These are phyloP conservation scores for Aureobasidium lini DNA, from an alignment of 2,329 filamentous ascomycete species.

Conservation along the genomic window DNA sequence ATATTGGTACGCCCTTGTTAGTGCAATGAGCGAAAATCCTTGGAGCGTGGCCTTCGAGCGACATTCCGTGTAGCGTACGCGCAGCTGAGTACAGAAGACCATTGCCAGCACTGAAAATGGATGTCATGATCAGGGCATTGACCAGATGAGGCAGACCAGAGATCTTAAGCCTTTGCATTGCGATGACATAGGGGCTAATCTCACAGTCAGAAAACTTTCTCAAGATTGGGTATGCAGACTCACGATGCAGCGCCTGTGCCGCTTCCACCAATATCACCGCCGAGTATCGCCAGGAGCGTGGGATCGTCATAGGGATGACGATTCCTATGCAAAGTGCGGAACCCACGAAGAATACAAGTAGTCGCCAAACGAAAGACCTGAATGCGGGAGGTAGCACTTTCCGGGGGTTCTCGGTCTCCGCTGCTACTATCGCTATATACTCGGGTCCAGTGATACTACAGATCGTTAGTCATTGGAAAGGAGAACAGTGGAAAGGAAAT, in stretches of 20 bases:
- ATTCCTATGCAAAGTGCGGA: constrained; percentile 40
- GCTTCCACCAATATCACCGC: constrained; percentile 16
- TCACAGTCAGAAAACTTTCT: not conserved
- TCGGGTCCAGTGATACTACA: constrained; percentile 27
- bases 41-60: constrained; percentile 47
- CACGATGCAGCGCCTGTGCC: constrained; percentile 28
- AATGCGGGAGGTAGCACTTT: constrained; percentile 40
- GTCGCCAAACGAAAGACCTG: constrained; percentile 41
- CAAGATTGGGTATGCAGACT: not conserved
- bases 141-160: constrained; percentile 35
- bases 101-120: constrained; percentile 50
- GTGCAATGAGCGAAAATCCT: constrained; percentile 52
- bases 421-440: constrained; percentile 42
- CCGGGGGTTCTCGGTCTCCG: constrained; percentile 40
- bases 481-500: constrained; percentile 13
- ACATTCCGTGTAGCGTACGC: constrained; percentile 46
- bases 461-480: constrained; percentile 15
- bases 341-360: constrained; percentile 41
- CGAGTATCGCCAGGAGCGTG: constrained; percentile 21
- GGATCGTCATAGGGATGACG: constrained; percentile 28
- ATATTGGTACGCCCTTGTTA: constrained; percentile 54
- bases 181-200: constrained; percentile 25
- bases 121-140: constrained; percentile 37
- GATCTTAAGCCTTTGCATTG: constrained; percentile 36
- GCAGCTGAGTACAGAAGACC: constrained; percentile 49